phyloP scores from a whole-genome alignment of 768 basidiomycete species.

The Chiua virens region DNA sequence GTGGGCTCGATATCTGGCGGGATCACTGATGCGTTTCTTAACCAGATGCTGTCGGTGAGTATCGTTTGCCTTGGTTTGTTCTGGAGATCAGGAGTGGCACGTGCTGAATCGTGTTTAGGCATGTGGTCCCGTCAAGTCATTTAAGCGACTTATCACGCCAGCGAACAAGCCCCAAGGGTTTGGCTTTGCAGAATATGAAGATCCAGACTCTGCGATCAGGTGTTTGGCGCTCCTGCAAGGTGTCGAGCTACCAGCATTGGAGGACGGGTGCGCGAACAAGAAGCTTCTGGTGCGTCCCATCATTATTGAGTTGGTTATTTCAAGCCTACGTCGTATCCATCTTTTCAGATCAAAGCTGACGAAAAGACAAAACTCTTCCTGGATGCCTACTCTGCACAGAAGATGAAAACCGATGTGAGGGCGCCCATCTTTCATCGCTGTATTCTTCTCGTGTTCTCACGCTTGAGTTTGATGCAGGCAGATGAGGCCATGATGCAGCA shows the following conservation, averaged over 20 bases:
- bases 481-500: constrained; percentile 67
- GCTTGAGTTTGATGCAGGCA: constrained; percentile 41
- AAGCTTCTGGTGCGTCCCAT: constrained; percentile 62
- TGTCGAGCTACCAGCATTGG: constrained; percentile 60
- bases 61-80: neutral
- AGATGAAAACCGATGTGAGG: constrained; percentile 81
- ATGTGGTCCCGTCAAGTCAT: constrained; percentile 84
- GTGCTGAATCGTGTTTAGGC: constrained; percentile 48
- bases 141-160: constrained; percentile 91
- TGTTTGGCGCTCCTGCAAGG: constrained; percentile 66
- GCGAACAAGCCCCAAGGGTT: constrained; percentile 95
- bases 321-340: constrained; percentile 41
- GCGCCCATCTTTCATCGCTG: constrained; percentile 25
- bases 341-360: constrained; percentile 83
- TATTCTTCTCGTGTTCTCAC: neutral
- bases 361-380: constrained; percentile 90
- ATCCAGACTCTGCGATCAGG: constrained; percentile 86
- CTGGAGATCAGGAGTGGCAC: neutral
- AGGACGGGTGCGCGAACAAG: constrained; percentile 61
- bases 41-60: constrained; percentile 71
- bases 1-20: constrained; percentile 96
- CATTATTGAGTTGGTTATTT: neutral
- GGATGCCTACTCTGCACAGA: constrained; percentile 79
- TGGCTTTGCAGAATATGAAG: constrained; percentile 95
- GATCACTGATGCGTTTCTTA: constrained; percentile 80